phyloP scores from a whole-genome alignment of 352 stramenopile species.

The Phytopythium boreale region DNA sequence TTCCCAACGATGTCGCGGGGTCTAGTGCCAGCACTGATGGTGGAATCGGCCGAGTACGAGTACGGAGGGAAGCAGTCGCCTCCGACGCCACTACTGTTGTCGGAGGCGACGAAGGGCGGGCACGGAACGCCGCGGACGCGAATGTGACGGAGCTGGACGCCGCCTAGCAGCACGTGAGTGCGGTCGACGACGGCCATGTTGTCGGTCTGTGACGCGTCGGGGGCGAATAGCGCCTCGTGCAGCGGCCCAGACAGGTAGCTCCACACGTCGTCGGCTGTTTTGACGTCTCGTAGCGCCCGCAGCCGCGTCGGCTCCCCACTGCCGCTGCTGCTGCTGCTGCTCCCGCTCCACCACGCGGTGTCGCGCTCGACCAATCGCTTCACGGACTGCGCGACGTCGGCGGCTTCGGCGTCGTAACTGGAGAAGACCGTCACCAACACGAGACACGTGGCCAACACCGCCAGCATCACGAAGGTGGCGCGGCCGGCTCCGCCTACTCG shows the following conservation, averaged over 20 bases:
- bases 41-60: conserved; percentile 12
- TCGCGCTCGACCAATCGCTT: conserved; percentile 18
- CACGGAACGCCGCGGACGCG: conserved; percentile 35
- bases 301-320: background rate
- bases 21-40: no score
- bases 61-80: conserved; percentile 42
- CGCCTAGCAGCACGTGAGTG: conserved; percentile 54
- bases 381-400: conserved; percentile 29
- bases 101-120: conserved; percentile 1
- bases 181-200: conserved; percentile 52
- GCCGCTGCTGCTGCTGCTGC: background rate
- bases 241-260: conserved; percentile 43
- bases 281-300: conserved; percentile 30
- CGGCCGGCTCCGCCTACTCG: conserved; percentile 27
- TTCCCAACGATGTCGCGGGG: conserved; percentile 20
- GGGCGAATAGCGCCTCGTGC: conserved; percentile 34
- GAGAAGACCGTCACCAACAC: conserved; percentile 39
- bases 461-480: conserved; percentile 36
- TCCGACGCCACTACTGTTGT: conserved; percentile 7
- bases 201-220: conserved; percentile 55
- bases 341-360: conserved; percentile 13
- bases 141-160: conserved; percentile 46
- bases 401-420: conserved; percentile 42
- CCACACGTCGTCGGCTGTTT: conserved; percentile 49
- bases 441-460: conserved; percentile 44